Conservation (phyloP, 1,284 basidiomycete species). For the Trichosporon sp. region DNA sequence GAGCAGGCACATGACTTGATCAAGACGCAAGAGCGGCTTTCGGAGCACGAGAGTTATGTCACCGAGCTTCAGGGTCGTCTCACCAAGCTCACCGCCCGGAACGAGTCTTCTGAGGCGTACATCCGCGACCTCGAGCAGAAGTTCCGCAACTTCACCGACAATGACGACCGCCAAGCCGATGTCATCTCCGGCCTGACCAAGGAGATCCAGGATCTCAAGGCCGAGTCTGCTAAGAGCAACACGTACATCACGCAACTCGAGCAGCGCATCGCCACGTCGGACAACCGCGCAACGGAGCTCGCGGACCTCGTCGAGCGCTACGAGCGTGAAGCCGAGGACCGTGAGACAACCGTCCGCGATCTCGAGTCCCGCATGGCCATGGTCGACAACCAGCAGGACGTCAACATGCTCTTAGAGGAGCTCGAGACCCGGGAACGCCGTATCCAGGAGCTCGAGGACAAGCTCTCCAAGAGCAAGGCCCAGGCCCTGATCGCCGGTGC, state of each 20-base stretch:
- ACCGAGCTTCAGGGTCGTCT: constrained; percentile 77
- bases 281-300: constrained; percentile 67
- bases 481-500: constrained; percentile 58
- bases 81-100: constrained; percentile 77
- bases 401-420: constrained; percentile 59
- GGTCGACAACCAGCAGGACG: constrained; percentile 56
- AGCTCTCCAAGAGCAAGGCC: constrained; percentile 52
- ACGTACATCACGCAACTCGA: constrained; percentile 90
- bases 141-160: constrained; percentile 75
- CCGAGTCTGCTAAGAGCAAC: constrained; percentile 65
- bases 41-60: constrained; percentile 78
- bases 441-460: constrained; percentile 68
- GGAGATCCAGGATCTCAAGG: constrained; percentile 73
- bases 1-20: constrained; percentile 78
- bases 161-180: constrained; percentile 66
- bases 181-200: constrained; percentile 75
- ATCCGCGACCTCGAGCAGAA: constrained; percentile 87
- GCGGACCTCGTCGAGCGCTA: constrained; percentile 68
- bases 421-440: constrained; percentile 72
- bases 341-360: constrained; percentile 61
- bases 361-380: constrained; percentile 69
- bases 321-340: constrained; percentile 69
- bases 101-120: constrained; percentile 87
- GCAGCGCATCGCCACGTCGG: constrained; percentile 68
- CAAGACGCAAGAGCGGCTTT: constrained; percentile 62